A percentile compares a stretch with the other conserved stretches of the same genome.
These are phyloP conservation scores for Xylaria hypoxylon DNA, from an alignment of 2,329 filamentous ascomycete species.

Conservation along the genomic window DNA sequence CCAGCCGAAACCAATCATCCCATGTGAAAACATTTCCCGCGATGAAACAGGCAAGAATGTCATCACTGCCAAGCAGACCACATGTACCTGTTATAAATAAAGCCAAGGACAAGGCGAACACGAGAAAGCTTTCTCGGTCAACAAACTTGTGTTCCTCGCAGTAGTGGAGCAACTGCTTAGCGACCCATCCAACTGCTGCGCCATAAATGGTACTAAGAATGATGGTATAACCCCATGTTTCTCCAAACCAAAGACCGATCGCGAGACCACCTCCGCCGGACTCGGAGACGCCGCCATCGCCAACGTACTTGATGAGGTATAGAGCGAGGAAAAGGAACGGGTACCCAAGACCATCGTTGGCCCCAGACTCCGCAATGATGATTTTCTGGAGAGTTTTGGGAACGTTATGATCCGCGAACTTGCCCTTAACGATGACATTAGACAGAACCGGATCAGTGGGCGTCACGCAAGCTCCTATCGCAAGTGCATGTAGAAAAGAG, in stretches of 20 bases:
- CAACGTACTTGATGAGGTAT: constrained; percentile 83
- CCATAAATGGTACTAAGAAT: constrained; percentile 83
- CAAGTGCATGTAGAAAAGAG: constrained; percentile 80
- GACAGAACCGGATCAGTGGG: constrained; percentile 90
- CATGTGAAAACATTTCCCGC: constrained; percentile 92
- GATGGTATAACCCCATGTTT: constrained; percentile 88
- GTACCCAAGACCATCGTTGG: constrained; percentile 90
- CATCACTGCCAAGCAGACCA: constrained; percentile 87
- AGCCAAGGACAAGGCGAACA: constrained; percentile 86
- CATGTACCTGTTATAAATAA: constrained; percentile 90
- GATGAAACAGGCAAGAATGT: constrained; percentile 91
- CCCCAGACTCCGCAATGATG: constrained; percentile 84
- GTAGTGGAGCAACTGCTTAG: constrained; percentile 85
- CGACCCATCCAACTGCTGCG: constrained; percentile 80
- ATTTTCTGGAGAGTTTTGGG: constrained; percentile 84
- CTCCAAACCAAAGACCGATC: constrained; percentile 84
- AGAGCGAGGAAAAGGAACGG: constrained; percentile 88
- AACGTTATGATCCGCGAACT: constrained; percentile 91
- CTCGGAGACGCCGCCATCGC: constrained; percentile 65
- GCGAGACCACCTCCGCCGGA: constrained; percentile 72
- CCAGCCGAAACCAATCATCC: constrained; percentile 93
- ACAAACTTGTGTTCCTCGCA: constrained; percentile 84
- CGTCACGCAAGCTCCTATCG: constrained; percentile 87
- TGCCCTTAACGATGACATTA: constrained; percentile 92
- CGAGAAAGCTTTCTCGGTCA: constrained; percentile 87